Base-by-base conservation (phyloP, 345 rosid genomes). In the Populus nigra region DNA sequence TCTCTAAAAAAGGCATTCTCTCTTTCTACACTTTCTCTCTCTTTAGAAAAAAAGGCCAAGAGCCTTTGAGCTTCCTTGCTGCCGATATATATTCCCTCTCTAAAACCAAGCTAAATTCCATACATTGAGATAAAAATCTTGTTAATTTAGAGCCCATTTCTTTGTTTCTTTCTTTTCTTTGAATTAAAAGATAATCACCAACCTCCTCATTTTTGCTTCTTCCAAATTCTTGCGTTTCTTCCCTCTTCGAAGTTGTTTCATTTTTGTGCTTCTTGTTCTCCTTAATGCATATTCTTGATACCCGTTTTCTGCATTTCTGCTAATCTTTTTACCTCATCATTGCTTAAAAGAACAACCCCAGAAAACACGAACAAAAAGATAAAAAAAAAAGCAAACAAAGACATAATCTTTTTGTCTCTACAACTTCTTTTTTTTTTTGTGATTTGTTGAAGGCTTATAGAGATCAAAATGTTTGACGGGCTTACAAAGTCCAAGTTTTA, bases 401-500 rank as follows among this genome's bases (percentile, higher is more conserved):
- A 7, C 27, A 41, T 22, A 5, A 76, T 18, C 45, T 25, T 39
- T 68, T 50, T 55, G 45, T 49, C 74, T 77, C 49, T 20, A 20
- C 16, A 20, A 8, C 38, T 18, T 38, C 13, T 43, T 7, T 65
- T 49, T 35, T 38, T 75, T 39, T 25, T 61, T 71, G 45, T 49
- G 61, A 23, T 66, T 63, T 49, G 25, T 53, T 35, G 65, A n/a
- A 13, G 16, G 68, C 20, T 41, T 65, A 5, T 72, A 68, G 61
- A 57, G n/a, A 65, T 65, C 73, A 65, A 71, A 25, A 78, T 82
- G 85, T 79, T 82, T 23, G 70, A 61, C 50, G 70, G 74, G 35
- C 65, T 82, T 20, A 71, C 61, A 23, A 82, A 75, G 63, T 75
- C 79, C 16, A 82, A 75, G 69, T 82, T 75, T 59, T 65, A 78